Conservation (phyloP, 805 yeast genomes). For the Zygosaccharomyces bailii region DNA sequence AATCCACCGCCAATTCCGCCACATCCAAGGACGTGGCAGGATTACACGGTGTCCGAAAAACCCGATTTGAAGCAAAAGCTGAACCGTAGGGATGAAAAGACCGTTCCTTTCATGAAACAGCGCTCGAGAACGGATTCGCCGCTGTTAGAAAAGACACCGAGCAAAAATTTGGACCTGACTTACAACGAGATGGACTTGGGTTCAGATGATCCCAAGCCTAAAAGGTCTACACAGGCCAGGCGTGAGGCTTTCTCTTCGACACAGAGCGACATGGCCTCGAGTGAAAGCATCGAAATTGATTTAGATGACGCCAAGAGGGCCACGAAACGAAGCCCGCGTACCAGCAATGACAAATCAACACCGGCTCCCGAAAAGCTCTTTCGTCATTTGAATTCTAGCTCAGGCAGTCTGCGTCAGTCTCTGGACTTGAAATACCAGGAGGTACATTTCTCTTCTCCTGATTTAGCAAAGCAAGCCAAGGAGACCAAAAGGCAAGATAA, state of each 20-base stretch:
- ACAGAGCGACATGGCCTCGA: constrained; percentile 24
- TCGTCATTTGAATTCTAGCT: constrained; percentile 6
- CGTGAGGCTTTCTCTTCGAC: constrained; percentile 10
- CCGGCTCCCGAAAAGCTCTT: constrained; percentile 1
- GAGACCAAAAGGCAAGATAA: constrained; percentile 7
- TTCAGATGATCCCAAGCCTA: constrained; percentile 12
- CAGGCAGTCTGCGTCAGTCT: constrained; percentile 19
- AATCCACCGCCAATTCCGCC: constrained; percentile 23
- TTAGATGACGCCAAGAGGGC: constrained; percentile 20
- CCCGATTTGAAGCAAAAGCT: constrained; percentile 1
- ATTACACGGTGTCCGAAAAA: constrained; percentile 9
- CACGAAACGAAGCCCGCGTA: constrained; percentile 2
- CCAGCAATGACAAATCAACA: constrained; percentile 3
- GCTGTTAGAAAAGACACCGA: constrained; percentile 2
- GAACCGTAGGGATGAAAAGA: not conserved
- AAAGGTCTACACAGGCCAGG: not conserved
- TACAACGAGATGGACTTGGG: constrained; percentile 24
- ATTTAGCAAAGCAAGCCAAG: constrained; percentile 7
- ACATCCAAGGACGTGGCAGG: constrained; percentile 9
- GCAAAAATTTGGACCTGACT: constrained; percentile 17
- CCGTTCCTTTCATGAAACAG: not conserved
- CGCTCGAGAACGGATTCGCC: not conserved
- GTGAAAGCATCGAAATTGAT: constrained; percentile 31
- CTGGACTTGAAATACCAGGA: constrained; percentile 30
- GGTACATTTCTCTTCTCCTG: constrained; percentile 22